phyloP scores from a whole-genome alignment of 208 protist genomes.

The Blastocrithidia nonstop region DNA sequence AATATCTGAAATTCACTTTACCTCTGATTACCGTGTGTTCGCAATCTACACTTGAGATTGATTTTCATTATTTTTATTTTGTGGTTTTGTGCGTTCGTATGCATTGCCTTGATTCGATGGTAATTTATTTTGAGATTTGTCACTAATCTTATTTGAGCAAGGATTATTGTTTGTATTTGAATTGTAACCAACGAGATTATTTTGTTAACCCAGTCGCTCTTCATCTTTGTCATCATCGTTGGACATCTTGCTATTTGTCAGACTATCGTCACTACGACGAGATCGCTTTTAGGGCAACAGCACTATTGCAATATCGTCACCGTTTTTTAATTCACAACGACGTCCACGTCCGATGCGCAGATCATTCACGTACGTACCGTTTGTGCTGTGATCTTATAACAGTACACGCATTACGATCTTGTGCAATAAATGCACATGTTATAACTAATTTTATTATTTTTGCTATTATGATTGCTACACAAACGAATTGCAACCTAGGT shows the following conservation, averaged over 20 bases:
- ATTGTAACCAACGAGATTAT: no score
- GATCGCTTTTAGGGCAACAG: slow-evolving; percentile 12
- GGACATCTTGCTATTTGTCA: neutral
- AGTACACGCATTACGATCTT: slow-evolving; percentile 13
- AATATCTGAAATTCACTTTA: slow-evolving; percentile 7
- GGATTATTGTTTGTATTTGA: no score
- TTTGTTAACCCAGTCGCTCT: neutral
- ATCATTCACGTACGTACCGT: slow-evolving; percentile 71
- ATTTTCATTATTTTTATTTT: neutral
- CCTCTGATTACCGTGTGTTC: slow-evolving; percentile 9
- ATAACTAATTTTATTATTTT: neutral
- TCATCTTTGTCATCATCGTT: slow-evolving; percentile 5
- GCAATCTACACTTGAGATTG: no score
- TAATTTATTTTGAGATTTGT: no score
- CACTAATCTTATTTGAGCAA: no score
- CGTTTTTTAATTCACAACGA: slow-evolving; percentile 23
- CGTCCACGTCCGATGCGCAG: slow-evolving; percentile 23
- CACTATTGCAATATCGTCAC: slow-evolving; percentile 48
- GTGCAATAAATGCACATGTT: no score
- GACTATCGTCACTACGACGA: neutral
- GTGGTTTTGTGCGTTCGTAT: neutral
- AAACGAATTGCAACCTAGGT: neutral
- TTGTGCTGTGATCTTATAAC: slow-evolving; percentile 44
- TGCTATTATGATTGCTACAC: neutral
- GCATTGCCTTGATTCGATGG: no score